Conservation (phyloP, 2,329 filamentous ascomycete genomes). For the Fusarium austroafricanum region DNA sequence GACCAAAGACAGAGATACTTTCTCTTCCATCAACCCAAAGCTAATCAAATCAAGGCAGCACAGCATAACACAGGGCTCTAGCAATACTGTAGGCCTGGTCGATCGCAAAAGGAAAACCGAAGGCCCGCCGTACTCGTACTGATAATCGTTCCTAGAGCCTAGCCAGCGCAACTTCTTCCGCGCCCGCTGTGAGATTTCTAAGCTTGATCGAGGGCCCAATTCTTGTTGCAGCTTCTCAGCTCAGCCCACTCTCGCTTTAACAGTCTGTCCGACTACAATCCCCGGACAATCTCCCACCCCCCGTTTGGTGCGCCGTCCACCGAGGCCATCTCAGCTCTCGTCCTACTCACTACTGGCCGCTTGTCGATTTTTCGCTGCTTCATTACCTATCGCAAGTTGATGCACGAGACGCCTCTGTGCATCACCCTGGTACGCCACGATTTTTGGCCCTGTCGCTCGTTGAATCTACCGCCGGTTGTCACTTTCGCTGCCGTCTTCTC, state of each 20-base stretch:
- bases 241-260: conserved; percentile 37
- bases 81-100: background rate
- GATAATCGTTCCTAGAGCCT: conserved; percentile 20
- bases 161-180: conserved; percentile 44
- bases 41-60: conserved; percentile 41
- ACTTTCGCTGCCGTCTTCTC: conserved; percentile 31
- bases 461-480: conserved; percentile 40
- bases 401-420: conserved; percentile 37
- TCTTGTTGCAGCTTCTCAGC: conserved; percentile 40
- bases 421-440: conserved; percentile 44
- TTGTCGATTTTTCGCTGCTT: conserved; percentile 38
- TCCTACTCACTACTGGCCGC: conserved; percentile 46
- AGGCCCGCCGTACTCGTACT: conserved; percentile 24
- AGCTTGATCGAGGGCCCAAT: conserved; percentile 36
- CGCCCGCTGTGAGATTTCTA: conserved; percentile 39
- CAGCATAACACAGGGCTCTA: background rate
- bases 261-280: conserved; percentile 40
- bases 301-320: conserved; percentile 42
- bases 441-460: conserved; percentile 42
- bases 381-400: conserved; percentile 39
- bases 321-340: conserved; percentile 47
- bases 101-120: conserved; percentile 25
- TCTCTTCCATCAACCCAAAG: conserved; percentile 39
- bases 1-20: conserved; percentile 23
- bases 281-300: conserved; percentile 42